phyloP scores from a whole-genome alignment of 2,329 filamentous ascomycete species.

The Aplosporella prunicola region DNA sequence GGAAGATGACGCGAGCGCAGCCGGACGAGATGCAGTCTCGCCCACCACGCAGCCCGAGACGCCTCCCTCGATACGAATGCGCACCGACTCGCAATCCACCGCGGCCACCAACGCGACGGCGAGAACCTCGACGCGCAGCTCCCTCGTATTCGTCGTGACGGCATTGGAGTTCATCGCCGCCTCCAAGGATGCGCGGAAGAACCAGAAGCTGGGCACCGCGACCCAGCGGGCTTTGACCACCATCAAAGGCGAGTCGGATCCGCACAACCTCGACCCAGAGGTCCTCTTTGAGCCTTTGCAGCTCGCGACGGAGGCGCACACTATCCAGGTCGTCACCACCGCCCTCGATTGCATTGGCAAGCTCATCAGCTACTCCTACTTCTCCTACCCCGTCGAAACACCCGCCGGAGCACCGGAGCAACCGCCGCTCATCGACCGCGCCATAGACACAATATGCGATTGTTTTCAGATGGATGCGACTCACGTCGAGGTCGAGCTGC shows the following conservation, averaged over 20 bases:
- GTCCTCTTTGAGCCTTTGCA: conserved; percentile 85
- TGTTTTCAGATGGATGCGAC: conserved; percentile 97
- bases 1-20: neutral
- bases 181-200: conserved; percentile 83
- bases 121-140: conserved; percentile 65
- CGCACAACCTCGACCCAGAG: conserved; percentile 77
- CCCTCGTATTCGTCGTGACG: conserved; percentile 89
- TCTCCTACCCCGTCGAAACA: conserved; percentile 58
- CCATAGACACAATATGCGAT: conserved; percentile 98
- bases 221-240: conserved; percentile 73
- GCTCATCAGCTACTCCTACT: conserved; percentile 97
- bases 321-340: conserved; percentile 74
- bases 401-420: conserved; percentile 27
- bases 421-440: conserved; percentile 83
- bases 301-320: conserved; percentile 78
- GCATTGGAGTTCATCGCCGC: conserved; percentile 85
- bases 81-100: conserved; percentile 54
- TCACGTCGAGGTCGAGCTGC: conserved; percentile 81
- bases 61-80: conserved; percentile 15
- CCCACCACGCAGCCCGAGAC: conserved; percentile 6
- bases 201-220: conserved; percentile 72
- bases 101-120: conserved; percentile 42
- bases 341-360: conserved; percentile 98
- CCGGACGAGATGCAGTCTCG: neutral
- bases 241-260: conserved; percentile 70